A percentile compares a stretch with the other conserved stretches of the same genome.
These are phyloP conservation scores for Aureobasidium pullulans DNA, from an alignment of 2,329 filamentous ascomycete genomes.

Conservation along the genomic window DNA sequence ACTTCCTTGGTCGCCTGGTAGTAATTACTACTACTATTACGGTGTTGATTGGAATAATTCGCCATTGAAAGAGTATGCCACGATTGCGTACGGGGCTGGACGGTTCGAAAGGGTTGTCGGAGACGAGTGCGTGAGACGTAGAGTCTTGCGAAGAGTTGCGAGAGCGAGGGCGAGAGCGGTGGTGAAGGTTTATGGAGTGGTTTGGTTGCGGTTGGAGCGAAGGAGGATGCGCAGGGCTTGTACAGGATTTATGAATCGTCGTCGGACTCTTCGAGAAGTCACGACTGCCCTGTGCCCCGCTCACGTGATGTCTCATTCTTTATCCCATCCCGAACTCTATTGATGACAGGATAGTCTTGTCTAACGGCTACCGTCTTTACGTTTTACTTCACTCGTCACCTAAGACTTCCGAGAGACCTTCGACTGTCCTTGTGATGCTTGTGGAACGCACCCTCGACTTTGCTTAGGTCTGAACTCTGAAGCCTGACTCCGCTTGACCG, in stretches of 20 bases:
- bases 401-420: too few relatives aligned
- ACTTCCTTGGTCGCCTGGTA: constrained; percentile 47
- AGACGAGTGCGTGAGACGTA: background rate
- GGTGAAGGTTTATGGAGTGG: background rate
- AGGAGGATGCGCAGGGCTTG: constrained; percentile 1
- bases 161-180: background rate
- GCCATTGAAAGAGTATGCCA: constrained; percentile 55
- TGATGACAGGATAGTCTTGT: background rate
- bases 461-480: background rate
- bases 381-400: background rate
- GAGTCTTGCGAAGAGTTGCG: background rate
- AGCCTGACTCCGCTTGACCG: background rate
- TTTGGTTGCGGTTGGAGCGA: background rate
- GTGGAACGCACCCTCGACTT: too few relatives aligned
- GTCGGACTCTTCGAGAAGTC: constrained; percentile 1
- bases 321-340: background rate
- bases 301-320: background rate
- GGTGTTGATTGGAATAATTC: constrained; percentile 62
- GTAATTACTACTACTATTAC: constrained; percentile 61
- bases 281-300: constrained; percentile 1
- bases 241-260: constrained; percentile 10
- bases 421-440: too few relatives aligned
- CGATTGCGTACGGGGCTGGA: constrained; percentile 30
- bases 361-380: background rate
- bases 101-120: constrained; percentile 11